Evolutionary conservation across 495 filamentous ascomycete genomes (phyloP), one percentile per base, ranked within the genome.

Genomic region (Talaromyces adpressus): DNA sequence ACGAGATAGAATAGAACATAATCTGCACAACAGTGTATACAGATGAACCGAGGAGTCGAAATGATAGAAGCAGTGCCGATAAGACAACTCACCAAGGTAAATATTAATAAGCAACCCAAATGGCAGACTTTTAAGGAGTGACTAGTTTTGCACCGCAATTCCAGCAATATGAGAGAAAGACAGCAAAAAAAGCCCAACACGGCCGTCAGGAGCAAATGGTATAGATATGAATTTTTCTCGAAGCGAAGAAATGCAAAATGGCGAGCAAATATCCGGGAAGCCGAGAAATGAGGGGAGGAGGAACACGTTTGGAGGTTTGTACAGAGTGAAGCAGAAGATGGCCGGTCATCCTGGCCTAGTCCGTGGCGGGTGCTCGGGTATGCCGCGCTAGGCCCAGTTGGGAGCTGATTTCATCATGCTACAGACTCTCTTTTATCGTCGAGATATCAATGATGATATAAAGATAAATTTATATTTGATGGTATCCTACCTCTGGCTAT

Each of bases 61-160:
- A 0, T 0, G 52, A 27, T 29, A 14, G 62, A 22, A 61, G 16
- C 34, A 36, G 34, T 32, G 51, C 23, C 6, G 57, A 54, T 34
- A 23, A 59, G 62, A 36, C n/a, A n/a, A 63, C n/a, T 66, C 60
- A 53, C 60, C 39, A 18, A 62, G 25, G 60, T 23, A 62, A 41
- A 41, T 52, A 62, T 62, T 62, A 52, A 32, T 49, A 39, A 62
- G 45, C 60, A 47, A 49, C 56, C 62, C 56, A 62, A 57, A 64
- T 64, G 60, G 65, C 66, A 72, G 66, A 68, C 63, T 67, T 56
- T 69, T 69, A 62, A 53, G 60, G 60, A 62, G 60, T 5, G 56
- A 36, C 56, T 20, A 25, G 27, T 58, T 22, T 8, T 34, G 56
- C 14, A 51, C 34, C 8, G 30, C 47, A 53, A 60, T 41, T 59